Base-by-base conservation (phyloP, 768 basidiomycete genomes). In the Mycena chlorophos region DNA sequence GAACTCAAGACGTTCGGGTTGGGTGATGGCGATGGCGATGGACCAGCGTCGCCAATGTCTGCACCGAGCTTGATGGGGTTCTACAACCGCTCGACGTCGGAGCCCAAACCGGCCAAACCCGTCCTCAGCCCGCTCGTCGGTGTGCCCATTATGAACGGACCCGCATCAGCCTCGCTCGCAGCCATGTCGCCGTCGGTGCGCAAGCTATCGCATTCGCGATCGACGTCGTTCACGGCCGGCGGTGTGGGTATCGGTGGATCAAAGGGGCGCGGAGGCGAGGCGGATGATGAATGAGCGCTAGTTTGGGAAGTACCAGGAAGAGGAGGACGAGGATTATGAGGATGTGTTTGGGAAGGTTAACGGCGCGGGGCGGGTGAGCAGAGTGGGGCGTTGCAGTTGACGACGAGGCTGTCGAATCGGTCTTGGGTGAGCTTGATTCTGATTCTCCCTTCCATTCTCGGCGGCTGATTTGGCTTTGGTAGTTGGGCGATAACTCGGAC, bases 271-370 rank as follows among this genome's bases (percentile, higher is more conserved):
- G 3, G 88, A 90, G 58, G 84, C 86, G 2, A 75, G 75, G 56
- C 73, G 81, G 55, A 59, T 80, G 30, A 69, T 77, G 49, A 82
- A 77, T 56, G 79, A 84, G 55, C 75, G 76, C 53, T 89, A 88
- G 68, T 87, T 96, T 59, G 82, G 81, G 20, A 94, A 93, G 68
- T 97, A 96, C 69, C 76, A 90, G 5, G 94, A 96, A 71, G 85
- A 84, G 8, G 82, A 81, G 46, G 91, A 97, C 25, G 90, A 98
- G 65, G 93, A 98, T 67, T 98, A 97, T 65, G 93, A 96, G 45
- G 96, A 97, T 68, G 86, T 98, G 10, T 96, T 98, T 70, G 93
- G 84, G 56, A 91, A 90, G 69, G 78, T 77, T 19, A 88, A 81
- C 58, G 82, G 83, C 23, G 31, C 49, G 28, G 60, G 81, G 80